Evolutionary conservation across 2,329 filamentous ascomycete genomes (phyloP), one percentile per base, ranked within the genome.

Genomic region (Neoarthrinium moseri): DNA sequence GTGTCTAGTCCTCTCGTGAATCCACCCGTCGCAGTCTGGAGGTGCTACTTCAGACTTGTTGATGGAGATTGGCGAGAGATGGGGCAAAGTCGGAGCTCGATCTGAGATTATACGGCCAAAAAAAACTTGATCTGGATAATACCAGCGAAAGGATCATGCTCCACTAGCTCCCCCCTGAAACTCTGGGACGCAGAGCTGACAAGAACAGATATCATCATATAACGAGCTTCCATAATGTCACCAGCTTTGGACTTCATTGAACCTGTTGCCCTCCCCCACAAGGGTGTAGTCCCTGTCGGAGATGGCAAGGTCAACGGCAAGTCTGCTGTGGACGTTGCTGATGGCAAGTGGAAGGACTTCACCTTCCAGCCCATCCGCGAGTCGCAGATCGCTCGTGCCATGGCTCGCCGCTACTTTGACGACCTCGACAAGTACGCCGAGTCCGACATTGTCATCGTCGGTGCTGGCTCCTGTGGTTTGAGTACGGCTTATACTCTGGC

Each of bases 91-190:
- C 55, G 48, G 58, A 59, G 54, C 57, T 59, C 56, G 61, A 59
- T 63, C 81, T 89, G 86, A 92, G 87, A 94, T 84, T 83, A 94
- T 87, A 94, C 89, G 88, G 89, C 86, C 76, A 5, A 27, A n/a
- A n/a, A 77, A 74, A 90, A 92, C 88, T 92, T 92, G 89, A 92
- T 91, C 88, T 89, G 87, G 89, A 91, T 92, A 92, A 94, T 94
- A 89, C 89, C 87, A 91, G 91, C 91, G 91, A 91, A 94, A 95
- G 91, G 87, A 95, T 94, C 90, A 95, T 95, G 89, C 89, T 80
- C 80, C 79, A 74, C 54, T 54, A 33, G 30, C 71, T 66, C 60
- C 64, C 65, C 58, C 17, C 53, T 63, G 59, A 57, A 53, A 66
- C 62, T 49, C 56, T 20, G 15, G 11, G 15, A 39, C 21, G n/a